A percentile compares a stretch with the other conserved stretches of the same genome.
Evolutionary conservation across 495 filamentous ascomycete species (phyloP).

Genomic region (Aspergillus campestris): DNA sequence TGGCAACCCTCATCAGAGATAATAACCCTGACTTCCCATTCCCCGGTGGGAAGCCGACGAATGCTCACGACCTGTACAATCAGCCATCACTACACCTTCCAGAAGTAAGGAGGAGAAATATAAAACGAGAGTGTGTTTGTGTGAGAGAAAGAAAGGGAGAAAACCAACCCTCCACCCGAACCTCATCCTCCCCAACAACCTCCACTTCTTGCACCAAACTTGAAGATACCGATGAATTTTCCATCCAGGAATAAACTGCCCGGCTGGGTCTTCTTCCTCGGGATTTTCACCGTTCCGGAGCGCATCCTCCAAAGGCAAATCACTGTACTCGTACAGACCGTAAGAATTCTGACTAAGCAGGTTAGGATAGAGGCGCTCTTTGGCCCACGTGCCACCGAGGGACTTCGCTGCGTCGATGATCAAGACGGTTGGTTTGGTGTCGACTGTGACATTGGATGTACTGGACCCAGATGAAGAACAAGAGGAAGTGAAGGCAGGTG

Average conservation of each 20-base stretch:
- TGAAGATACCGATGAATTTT: conserved; percentile 55
- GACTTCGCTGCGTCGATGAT: conserved; percentile 41
- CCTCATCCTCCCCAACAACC: conserved; percentile 44
- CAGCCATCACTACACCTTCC: not conserved
- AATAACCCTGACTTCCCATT: conserved; percentile 19
- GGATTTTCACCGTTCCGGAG: conserved; percentile 1
- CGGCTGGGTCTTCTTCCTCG: conserved; percentile 47
- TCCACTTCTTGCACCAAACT: conserved; percentile 49
- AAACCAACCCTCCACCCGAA: conserved; percentile 41
- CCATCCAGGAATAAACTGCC: conserved; percentile 54
- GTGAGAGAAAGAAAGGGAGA: not conserved
- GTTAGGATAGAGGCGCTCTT: conserved; percentile 49
- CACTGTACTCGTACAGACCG: conserved; percentile 38
- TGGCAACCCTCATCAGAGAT: not conserved
- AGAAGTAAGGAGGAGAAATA: too few species aligned
- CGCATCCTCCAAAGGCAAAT: conserved; percentile 45
- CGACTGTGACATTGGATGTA: not conserved
- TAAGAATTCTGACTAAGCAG: conserved; percentile 27
- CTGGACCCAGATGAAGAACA: too few species aligned
- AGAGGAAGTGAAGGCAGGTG: too few species aligned
- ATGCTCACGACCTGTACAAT: conserved; percentile 16
- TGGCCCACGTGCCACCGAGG: conserved; percentile 59
- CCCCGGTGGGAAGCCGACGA: conserved; percentile 14
- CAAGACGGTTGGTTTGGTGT: conserved; percentile 9
- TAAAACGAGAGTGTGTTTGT: too few species aligned